Base-by-base conservation (phyloP, 495 filamentous ascomycete genomes). In the Tuber magnatum region DNA sequence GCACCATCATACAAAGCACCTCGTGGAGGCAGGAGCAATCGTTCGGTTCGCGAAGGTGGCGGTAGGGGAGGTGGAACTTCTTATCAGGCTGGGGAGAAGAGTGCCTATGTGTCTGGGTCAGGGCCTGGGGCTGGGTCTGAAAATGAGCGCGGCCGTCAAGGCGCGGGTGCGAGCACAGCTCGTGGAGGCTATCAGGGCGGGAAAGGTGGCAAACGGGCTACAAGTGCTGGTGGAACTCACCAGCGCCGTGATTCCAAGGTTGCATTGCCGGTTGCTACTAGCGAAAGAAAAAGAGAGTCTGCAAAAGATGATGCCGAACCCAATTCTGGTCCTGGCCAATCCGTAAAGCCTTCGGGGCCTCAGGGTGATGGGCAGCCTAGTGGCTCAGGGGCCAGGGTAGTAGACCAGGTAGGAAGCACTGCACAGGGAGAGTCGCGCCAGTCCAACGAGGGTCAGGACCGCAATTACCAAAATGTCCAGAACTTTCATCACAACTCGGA, bases 21-120 rank as follows among this genome's bases (percentile, higher is more conserved):
- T 82, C 88, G 28, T 87, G 90, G 74, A 86, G 88, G 76, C 91
- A 93, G 84, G 87, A 91, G 85, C 90, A 90, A 74, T 92, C 77
- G 80, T 14, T 77, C 77, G 14, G 73, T 71, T 9, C 80, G 80
- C 71, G 80, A 79, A 44, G 65, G 78, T 40, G 70, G 77, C 28
- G 74, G 77, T 14, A 74, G 80, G 48, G 80, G 79, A 32, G 80
- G 77, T 20, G 44, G 68, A 16, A 65, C 65, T 22, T 73, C 78
- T 42, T 73, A 73, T 16, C 41, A 73, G 68, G 75, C 74, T 39
- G 76, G 78, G 6, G 78, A 80, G 41, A 80, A 73, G 43, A 42
- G 76, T 20, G 46, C 48, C 32, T 74, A 76, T 18, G 44, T 68
- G 42, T 38, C 74, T 71, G 78, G 79, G 28, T 42, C 77, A 70